Base-by-base conservation (phyloP, 1,284 basidiomycete species). In the Thecaphora frezii region DNA sequence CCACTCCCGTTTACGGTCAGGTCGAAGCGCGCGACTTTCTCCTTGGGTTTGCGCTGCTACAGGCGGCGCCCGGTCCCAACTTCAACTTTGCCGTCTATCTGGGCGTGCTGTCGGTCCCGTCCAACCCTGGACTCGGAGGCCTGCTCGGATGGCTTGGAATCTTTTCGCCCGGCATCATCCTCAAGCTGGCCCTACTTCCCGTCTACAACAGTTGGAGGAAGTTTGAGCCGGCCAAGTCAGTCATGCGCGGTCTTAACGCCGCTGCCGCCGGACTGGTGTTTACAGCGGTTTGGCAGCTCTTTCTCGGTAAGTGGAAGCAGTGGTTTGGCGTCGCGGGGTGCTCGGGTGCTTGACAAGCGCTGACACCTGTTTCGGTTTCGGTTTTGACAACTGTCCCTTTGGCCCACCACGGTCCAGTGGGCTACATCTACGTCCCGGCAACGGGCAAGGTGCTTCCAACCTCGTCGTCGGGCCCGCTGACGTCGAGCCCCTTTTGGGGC, bases 1-100 rank as follows among this genome's bases (percentile, higher is more conserved):
- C n/a, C n/a, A n/a, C n/a, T n/a, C n/a, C n/a, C n/a, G n/a, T 14
- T 42, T 7, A 7, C 23, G 4, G 8, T 16, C 83, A 82, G 82
- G 83, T 85, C 25, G 78, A 81, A 5, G 78, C 83, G 23, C 81
- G 85, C 30, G 84, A 86, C 74, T 86, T 86, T 67, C 78, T 86
- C 13, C 81, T 86, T 41, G 83, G 85, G 12, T 82, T 86, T 37
- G 85, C 85, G 13, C 82, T 86, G 55, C 67, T 81, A n/a, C 79
- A 69, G 64, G 78, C 77, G 2, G 69, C 76, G 38, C 77, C 77
- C 79, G 85, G 85, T 1, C 85, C 85, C 14, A 85, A 85, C 71
- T 86, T 86, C 76, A 84, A 85, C 71, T 86, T 82, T 69, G 83
- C 85, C 4, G 82, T 83, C 21, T 86, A 83, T 64, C 82, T 86